Base-by-base conservation (phyloP, 1,284 basidiomycete species). In the Ceratobasidium sp. region DNA sequence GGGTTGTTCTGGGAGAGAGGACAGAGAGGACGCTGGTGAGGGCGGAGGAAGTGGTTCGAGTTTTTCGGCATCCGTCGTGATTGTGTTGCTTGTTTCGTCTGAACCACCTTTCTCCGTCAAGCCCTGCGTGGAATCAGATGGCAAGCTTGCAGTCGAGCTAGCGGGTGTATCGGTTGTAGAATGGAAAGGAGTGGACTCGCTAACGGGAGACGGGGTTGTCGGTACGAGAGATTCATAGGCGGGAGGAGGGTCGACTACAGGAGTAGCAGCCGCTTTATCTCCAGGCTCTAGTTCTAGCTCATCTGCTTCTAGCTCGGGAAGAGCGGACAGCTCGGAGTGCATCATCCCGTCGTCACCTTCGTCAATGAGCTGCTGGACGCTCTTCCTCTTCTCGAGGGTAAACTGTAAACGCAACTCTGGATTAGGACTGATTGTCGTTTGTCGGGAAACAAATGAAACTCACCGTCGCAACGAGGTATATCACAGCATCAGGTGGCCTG, bases 401-500 rank as follows among this genome's bases (percentile, higher is more conserved):
- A 93, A 82, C 92, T 93, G 79, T 14, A n/a, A 27, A 44, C 6
- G 60, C 31, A 27, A 57, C 27, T 47, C 67, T 53, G 19, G 48
- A 19, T 56, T 53, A 54, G 72, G 57, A 24, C n/a, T 17, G 19
- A 44, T 14, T 31, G 44, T 54, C 8, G 31, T 22, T 24, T 14
- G 54, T 36, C 8, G 17, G 27, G 4, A 54, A 45, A 57, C 3
- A 15, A 69, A 15, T 9, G 6, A 62, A 2, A 86, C 93, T 79
- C 80, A 97, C 93, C 31, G 93, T 91, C 44, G 91, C 90, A 6
- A 90, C 90, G 1, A 98, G 87, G 83, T 97, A 98, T 1, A 97
- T 91, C 0, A 90, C 87, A 1, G 87, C 85, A 45, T 94, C 89
- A 2, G 96, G 96, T 17, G 95, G 95, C 51, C 95, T 87, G 73